Evolutionary conservation across 2,329 filamentous ascomycete species (phyloP).

Genomic region (Paraconiothyrium brasiliense): DNA sequence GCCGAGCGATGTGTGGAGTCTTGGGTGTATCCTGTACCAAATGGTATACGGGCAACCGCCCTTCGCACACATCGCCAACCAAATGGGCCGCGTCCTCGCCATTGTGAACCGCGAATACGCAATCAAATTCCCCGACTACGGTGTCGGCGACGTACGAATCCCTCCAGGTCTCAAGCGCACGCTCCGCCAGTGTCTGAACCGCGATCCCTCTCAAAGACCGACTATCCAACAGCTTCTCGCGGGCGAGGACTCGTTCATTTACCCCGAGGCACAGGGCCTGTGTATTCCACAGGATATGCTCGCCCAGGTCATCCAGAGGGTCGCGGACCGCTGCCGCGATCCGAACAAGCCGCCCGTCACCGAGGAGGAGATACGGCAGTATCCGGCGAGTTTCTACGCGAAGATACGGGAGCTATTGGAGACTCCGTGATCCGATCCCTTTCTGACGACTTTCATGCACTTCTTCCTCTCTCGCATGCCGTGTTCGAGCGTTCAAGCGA

Average conservation of each 20-base stretch:
- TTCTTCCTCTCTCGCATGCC: neutral
- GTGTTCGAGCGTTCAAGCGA: constrained; percentile 1
- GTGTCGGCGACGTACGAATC: constrained; percentile 69
- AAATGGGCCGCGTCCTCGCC: constrained; percentile 84
- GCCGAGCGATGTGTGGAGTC: constrained; percentile 92
- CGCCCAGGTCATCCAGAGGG: constrained; percentile 66
- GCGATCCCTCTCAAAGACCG: constrained; percentile 65
- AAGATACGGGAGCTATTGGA: constrained; percentile 56
- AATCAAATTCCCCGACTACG: constrained; percentile 76
- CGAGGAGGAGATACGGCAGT: constrained; percentile 62
- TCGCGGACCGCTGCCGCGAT: constrained; percentile 67
- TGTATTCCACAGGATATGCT: constrained; percentile 64
- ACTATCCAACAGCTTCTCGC: constrained; percentile 66
- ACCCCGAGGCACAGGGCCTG: constrained; percentile 65
- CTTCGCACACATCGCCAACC: constrained; percentile 90
- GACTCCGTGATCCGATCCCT: constrained; percentile 7
- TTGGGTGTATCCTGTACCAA: constrained; percentile 96
- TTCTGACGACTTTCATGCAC: neutral
- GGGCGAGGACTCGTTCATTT: constrained; percentile 65
- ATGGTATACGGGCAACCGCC: constrained; percentile 98
- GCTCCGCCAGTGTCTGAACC: constrained; percentile 66
- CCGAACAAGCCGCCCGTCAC: constrained; percentile 61
- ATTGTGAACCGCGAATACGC: constrained; percentile 81
- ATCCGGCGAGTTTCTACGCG: constrained; percentile 58
- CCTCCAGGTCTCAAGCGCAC: constrained; percentile 65